phyloP scores from a whole-genome alignment of 768 basidiomycete genomes.

The Zangia roseola region DNA sequence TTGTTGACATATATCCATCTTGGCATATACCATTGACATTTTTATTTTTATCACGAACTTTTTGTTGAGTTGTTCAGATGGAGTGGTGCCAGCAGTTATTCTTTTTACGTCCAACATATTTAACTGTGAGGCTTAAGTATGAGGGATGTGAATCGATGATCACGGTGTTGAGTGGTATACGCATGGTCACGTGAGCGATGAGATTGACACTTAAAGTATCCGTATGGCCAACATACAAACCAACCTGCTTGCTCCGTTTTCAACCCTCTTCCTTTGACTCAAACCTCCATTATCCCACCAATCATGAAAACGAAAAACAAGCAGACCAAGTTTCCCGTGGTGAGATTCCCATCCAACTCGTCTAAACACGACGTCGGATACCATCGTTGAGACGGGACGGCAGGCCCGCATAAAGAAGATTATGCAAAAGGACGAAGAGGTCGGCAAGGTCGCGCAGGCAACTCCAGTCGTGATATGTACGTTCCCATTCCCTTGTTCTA shows the following conservation, averaged over 20 bases:
- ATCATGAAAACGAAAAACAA: constrained; percentile 95
- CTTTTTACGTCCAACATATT: too few relatives aligned
- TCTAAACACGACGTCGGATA: not conserved
- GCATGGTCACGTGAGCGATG: constrained; percentile 26
- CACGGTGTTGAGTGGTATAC: not conserved
- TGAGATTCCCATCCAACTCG: constrained; percentile 38
- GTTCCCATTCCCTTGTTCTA: constrained; percentile 32
- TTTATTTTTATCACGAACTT: not conserved
- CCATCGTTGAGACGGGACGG: constrained; percentile 9
- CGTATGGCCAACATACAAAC: constrained; percentile 13
- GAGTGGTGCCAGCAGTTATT: not conserved
- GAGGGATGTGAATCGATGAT: too few relatives aligned
- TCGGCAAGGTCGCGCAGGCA: constrained; percentile 95
- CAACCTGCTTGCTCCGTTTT: not conserved
- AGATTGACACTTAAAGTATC: constrained; percentile 13
- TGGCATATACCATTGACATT: too few relatives aligned
- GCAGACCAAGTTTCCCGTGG: constrained; percentile 88
- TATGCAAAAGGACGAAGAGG: constrained; percentile 99
- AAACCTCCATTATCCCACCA: not conserved
- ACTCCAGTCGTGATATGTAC: constrained; percentile 95
- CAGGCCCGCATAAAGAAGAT: constrained; percentile 99
- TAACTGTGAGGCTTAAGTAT: too few relatives aligned
- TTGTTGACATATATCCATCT: not conserved
- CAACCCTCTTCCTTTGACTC: not conserved
- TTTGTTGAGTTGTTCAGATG: not conserved